A percentile compares a stretch with the other conserved stretches of the same genome.
These are phyloP conservation scores for Ampelocalamus luodianensis DNA, from an alignment of 176 grass and related monocot species.

Conservation along the genomic window DNA sequence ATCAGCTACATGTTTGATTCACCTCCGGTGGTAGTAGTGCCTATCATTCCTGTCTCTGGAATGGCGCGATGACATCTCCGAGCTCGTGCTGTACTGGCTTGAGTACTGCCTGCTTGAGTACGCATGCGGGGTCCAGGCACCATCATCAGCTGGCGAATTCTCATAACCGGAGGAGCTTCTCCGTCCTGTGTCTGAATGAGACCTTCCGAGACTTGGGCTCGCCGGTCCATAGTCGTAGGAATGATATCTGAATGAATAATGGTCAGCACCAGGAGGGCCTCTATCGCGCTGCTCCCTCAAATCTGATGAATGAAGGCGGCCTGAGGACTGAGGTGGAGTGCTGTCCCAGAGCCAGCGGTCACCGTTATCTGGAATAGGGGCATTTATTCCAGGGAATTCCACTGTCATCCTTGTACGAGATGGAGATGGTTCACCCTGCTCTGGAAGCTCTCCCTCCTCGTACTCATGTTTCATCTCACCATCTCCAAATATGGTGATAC, in stretches of 20 bases:
- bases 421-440: slow-evolving; percentile 43
- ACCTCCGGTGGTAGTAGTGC: slow-evolving; percentile 51
- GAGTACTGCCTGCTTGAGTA: slow-evolving; percentile 48
- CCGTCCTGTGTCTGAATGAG: slow-evolving; percentile 58
- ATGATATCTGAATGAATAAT: slow-evolving; percentile 64
- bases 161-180: slow-evolving; percentile 60
- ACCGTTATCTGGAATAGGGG: slow-evolving; percentile 76
- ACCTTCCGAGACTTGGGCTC: slow-evolving; percentile 53
- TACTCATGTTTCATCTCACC: slow-evolving; percentile 58
- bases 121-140: slow-evolving; percentile 44
- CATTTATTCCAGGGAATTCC: slow-evolving; percentile 89
- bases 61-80: slow-evolving; percentile 40
- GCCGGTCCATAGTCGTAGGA: slow-evolving; percentile 49
- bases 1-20: slow-evolving; percentile 33
- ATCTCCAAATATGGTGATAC: slow-evolving; percentile 88
- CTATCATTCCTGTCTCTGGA: slow-evolving; percentile 59
- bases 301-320: slow-evolving; percentile 44
- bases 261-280: slow-evolving; percentile 44
- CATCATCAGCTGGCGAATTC: slow-evolving; percentile 41
- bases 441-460: slow-evolving; percentile 82
- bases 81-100: slow-evolving; percentile 38
- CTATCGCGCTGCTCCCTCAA: slow-evolving; percentile 49
- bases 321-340: slow-evolving; percentile 39
- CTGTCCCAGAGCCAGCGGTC: slow-evolving; percentile 74
- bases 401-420: slow-evolving; percentile 70